A percentile compares a stretch with the other conserved stretches of the same genome.
Conservation (phyloP, 176 grass and related monocot genomes). For the Dactylis glomerata region DNA sequence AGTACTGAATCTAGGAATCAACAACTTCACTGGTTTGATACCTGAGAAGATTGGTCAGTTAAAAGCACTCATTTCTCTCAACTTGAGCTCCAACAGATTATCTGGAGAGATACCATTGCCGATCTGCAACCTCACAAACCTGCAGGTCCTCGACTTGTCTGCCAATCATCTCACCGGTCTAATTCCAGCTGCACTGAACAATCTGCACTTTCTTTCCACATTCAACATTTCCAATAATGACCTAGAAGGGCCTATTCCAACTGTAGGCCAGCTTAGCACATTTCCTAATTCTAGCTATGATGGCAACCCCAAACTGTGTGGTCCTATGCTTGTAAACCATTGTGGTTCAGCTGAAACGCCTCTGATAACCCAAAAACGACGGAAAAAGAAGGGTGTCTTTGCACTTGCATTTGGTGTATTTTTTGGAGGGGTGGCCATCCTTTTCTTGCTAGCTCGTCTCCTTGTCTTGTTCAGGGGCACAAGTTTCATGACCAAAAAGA, state of each 20-base stretch:
- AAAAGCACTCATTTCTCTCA: constrained; percentile 27
- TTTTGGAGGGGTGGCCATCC: constrained; percentile 30
- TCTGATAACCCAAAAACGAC: neutral
- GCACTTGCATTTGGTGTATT: constrained; percentile 33
- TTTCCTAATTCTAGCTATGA: constrained; percentile 43
- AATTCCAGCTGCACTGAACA: constrained; percentile 20
- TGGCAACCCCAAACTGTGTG: constrained; percentile 55
- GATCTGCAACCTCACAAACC: constrained; percentile 15
- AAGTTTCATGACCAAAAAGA: neutral
- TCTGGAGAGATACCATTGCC: constrained; percentile 29
- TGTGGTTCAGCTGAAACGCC: constrained; percentile 1
- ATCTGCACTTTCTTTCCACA: constrained; percentile 43
- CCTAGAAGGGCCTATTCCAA: constrained; percentile 43
- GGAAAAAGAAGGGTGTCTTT: neutral
- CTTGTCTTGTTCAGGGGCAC: neutral
- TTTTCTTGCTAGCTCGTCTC: constrained; percentile 32
- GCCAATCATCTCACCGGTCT: constrained; percentile 41
- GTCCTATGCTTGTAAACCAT: constrained; percentile 25
- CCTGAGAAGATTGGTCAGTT: constrained; percentile 40
- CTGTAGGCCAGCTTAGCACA: constrained; percentile 39
- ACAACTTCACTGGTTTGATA: constrained; percentile 31
- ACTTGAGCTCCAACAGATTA: constrained; percentile 39
- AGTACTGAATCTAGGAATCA: constrained; percentile 5
- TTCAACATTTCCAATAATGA: constrained; percentile 54
- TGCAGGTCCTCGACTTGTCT: constrained; percentile 44